These are phyloP conservation scores for Sarcodon aspratus DNA, from an alignment of 768 basidiomycete species.

Conservation along the genomic window DNA sequence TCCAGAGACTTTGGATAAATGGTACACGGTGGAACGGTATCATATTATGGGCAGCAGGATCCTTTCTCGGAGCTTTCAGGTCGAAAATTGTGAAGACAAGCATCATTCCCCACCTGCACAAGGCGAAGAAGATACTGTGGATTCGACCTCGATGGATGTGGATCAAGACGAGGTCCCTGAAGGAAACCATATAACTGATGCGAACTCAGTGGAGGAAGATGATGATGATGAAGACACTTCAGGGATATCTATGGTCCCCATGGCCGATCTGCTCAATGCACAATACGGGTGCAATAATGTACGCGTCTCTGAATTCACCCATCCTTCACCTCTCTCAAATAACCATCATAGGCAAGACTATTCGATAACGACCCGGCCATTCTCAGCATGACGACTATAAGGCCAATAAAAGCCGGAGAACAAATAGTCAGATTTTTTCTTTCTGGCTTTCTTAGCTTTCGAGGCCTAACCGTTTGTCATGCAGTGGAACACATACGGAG, in stretches of 20 bases:
- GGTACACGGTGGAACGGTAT: constrained; percentile 64
- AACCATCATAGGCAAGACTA: constrained; percentile 55
- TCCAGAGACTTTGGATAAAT: constrained; percentile 24
- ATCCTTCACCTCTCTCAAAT: constrained; percentile 2
- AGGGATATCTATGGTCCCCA: constrained; percentile 84
- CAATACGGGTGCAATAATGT: constrained; percentile 79
- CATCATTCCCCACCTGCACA: constrained; percentile 17
- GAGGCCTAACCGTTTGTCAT: not conserved
- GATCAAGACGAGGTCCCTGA: constrained; percentile 9
- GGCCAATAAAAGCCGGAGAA: constrained; percentile 59
- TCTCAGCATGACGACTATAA: constrained; percentile 76
- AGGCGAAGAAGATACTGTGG: constrained; percentile 22
- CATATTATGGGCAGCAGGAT: constrained; percentile 90
- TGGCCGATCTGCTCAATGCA: constrained; percentile 96
- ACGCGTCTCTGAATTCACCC: constrained; percentile 10
- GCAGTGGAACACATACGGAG: constrained; percentile 96
- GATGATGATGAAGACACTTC: constrained; percentile 31
- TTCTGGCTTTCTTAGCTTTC: not conserved
- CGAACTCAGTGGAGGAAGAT: constrained; percentile 11
- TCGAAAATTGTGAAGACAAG: constrained; percentile 43
- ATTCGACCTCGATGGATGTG: constrained; percentile 17
- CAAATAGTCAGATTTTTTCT: constrained; percentile 63
- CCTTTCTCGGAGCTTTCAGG: constrained; percentile 84
- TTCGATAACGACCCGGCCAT: constrained; percentile 57
- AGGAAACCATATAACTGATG: constrained; percentile 31